These are phyloP conservation scores for Luvunga scandens DNA, from an alignment of 345 rosid genomes.

Conservation along the genomic window DNA sequence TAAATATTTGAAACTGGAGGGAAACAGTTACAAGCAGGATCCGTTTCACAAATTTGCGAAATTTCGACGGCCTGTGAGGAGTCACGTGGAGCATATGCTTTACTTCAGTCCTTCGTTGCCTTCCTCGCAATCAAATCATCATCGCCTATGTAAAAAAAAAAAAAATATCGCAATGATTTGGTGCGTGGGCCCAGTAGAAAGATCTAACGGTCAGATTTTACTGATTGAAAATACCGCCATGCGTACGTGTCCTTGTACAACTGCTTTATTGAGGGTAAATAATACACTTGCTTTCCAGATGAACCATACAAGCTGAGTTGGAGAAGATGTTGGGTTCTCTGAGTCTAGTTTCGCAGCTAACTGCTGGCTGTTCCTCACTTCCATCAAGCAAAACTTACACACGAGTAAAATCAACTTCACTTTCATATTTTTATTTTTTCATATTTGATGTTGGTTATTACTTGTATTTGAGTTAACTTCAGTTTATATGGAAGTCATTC, in stretches of 20 bases:
- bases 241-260: background rate
- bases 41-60: too few relatives aligned
- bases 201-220: conserved; percentile 23
- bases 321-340: conserved; percentile 27
- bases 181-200: conserved; percentile 9
- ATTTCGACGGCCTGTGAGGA: background rate
- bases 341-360: conserved; percentile 14
- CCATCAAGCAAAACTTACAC: conserved; percentile 19
- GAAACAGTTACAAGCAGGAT: too few relatives aligned
- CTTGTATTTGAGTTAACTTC: too few relatives aligned
- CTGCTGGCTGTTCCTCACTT: conserved; percentile 13
- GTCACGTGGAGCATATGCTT: conserved; percentile 31
- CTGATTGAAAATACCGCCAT: background rate
- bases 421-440: background rate
- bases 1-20: background rate
- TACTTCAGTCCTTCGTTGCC: conserved; percentile 18
- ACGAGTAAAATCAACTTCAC: conserved; percentile 14
- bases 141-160: too few relatives aligned
- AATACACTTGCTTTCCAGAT: background rate
- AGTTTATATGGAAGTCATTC: background rate
- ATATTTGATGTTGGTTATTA: background rate
- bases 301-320: conserved; percentile 20
- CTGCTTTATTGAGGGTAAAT: background rate
- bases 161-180: background rate
- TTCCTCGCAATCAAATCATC: conserved; percentile 16